Evolutionary conservation across 2,329 filamentous ascomycete species (phyloP).

Genomic region (Paracorniculantispora psalliotae): DNA sequence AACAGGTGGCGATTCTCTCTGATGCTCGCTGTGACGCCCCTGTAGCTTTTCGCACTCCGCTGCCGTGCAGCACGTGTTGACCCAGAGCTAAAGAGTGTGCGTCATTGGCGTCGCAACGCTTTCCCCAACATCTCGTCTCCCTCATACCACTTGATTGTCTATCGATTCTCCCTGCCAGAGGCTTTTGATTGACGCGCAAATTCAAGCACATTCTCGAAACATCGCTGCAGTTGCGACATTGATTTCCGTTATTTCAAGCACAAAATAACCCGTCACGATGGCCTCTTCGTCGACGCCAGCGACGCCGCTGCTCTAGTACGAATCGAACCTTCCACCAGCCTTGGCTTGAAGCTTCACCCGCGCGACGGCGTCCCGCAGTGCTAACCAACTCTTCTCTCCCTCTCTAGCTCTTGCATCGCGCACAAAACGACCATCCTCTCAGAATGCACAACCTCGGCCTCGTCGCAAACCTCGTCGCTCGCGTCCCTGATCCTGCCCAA

Average conservation of each 20-base stretch:
- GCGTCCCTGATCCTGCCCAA: slow-evolving; percentile 93
- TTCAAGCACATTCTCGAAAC: background rate
- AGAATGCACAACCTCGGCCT: slow-evolving; percentile 84
- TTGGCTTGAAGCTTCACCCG: background rate
- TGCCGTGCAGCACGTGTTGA: slow-evolving; percentile 1
- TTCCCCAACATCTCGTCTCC: background rate
- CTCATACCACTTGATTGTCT: background rate
- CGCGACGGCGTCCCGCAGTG: background rate
- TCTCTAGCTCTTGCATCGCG: slow-evolving; percentile 78
- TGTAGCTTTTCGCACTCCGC: no score
- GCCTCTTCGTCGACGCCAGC: slow-evolving; percentile 64
- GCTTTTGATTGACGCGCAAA: background rate
- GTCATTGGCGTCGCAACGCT: slow-evolving; percentile 5
- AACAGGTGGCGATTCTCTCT: background rate
- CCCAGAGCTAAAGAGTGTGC: background rate
- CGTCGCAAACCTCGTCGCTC: slow-evolving; percentile 77
- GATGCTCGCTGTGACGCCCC: background rate
- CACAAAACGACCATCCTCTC: slow-evolving; percentile 88
- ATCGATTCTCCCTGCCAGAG: background rate
- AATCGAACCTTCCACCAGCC: background rate
- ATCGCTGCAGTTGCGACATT: background rate
- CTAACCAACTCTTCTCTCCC: background rate
- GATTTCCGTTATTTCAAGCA: no score
- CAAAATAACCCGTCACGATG: slow-evolving; percentile 39
- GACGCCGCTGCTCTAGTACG: slow-evolving; percentile 71